Evolutionary conservation across 257 asterid genomes (phyloP).

Genomic region (Solanum pimpinellifolium): DNA sequence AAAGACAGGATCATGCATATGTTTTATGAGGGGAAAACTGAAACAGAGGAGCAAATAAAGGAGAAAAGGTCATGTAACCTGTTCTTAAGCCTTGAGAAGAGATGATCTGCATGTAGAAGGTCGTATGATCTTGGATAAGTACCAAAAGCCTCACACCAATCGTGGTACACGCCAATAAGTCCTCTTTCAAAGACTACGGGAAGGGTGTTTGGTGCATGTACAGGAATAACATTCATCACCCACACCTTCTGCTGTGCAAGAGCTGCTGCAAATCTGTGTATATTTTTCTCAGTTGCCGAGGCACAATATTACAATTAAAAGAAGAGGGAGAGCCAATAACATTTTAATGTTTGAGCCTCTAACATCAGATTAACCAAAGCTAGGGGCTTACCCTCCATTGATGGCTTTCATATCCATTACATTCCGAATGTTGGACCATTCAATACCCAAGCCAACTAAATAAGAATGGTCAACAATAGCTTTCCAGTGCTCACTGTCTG

Average conservation of each 20-base stretch:
- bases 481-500: conserved; percentile 77
- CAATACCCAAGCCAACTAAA: conserved; percentile 66
- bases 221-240: conserved; percentile 90
- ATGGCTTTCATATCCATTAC: conserved; percentile 96
- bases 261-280: conserved; percentile 89
- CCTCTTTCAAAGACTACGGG: conserved; percentile 90
- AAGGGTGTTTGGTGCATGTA: conserved; percentile 84
- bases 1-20: background rate
- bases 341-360: background rate
- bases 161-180: conserved; percentile 78
- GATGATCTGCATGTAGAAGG: conserved; percentile 95
- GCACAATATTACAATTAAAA: background rate
- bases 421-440: conserved; percentile 75
- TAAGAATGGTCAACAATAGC: conserved; percentile 71
- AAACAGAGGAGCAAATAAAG: background rate
- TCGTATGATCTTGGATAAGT: conserved; percentile 92
- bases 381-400: conserved; percentile 67
- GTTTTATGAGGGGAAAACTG: background rate
- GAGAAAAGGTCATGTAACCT: conserved; percentile 23
- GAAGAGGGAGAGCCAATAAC: background rate
- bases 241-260: conserved; percentile 60
- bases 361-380: background rate
- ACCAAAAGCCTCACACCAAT: conserved; percentile 92
- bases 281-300: background rate
- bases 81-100: conserved; percentile 90